Percentiles rank a stretch among this genome's conserved stretches.
Conservation (phyloP, 306 rosid genomes). For the Inga oerstediana region DNA sequence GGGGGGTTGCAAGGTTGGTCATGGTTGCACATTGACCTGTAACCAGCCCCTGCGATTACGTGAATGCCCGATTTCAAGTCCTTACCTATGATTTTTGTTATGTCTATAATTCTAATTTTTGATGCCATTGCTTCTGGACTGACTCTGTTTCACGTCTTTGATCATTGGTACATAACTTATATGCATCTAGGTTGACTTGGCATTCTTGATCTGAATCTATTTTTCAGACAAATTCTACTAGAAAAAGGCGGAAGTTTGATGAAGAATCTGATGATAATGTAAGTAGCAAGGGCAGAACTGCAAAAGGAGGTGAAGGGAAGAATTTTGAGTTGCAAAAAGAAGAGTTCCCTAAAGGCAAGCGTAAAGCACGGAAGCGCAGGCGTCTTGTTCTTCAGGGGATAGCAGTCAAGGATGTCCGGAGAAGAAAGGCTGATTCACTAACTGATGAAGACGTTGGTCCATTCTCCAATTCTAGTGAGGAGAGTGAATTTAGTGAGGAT, state of each 20-base stretch:
- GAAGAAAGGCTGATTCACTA: conserved; percentile 54
- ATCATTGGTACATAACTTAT: not conserved
- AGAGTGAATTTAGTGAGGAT: conserved; percentile 76
- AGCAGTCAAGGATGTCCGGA: conserved; percentile 83
- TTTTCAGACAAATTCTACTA: conserved; percentile 82
- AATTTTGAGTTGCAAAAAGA: conserved; percentile 80
- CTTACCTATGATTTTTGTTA: not conserved
- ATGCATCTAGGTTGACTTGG: conserved; percentile 7
- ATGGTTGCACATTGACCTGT: not conserved
- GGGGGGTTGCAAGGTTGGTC: conserved; percentile 22
- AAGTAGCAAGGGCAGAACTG: conserved; percentile 56
- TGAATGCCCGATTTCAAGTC: not conserved
- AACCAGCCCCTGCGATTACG: not conserved
- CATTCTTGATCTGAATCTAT: conserved; percentile 21
- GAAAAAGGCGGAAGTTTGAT: conserved; percentile 83
- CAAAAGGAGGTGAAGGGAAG: conserved; percentile 66
- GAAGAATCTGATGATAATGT: conserved; percentile 93
- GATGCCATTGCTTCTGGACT: conserved; percentile 11
- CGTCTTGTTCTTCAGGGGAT: conserved; percentile 90
- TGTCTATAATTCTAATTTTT: not conserved
- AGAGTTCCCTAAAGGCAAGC: conserved; percentile 94
- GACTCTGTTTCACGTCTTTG: conserved; percentile 2
- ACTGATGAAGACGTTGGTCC: conserved; percentile 68
- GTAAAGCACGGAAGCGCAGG: conserved; percentile 91
- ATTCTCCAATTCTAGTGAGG: conserved; percentile 81